A percentile compares a stretch with the other conserved stretches of the same genome.
Conservation (phyloP, 441 rosid genomes). For the Arabidopsis lyrata region DNA sequence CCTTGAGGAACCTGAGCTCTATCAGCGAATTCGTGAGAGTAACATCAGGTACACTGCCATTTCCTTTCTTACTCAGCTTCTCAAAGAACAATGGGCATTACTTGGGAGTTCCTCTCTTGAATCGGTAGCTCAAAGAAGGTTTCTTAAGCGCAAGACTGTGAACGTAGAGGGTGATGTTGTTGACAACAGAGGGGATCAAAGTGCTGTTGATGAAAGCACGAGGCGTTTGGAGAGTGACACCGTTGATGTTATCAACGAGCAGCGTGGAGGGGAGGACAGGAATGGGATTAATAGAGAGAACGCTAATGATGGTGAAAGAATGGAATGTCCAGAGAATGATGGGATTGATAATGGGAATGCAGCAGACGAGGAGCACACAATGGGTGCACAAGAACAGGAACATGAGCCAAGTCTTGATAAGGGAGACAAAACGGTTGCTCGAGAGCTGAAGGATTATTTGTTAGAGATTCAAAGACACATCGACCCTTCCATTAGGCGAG, state of each 20-base stretch:
- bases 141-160: conserved; percentile 23
- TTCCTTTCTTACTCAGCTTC: conserved; percentile 35
- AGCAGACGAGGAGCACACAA: conserved; percentile 25
- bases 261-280: conserved; percentile 7
- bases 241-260: not conserved
- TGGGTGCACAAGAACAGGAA: conserved; percentile 33
- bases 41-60: conserved; percentile 41
- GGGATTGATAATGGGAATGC: conserved; percentile 19
- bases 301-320: conserved; percentile 20
- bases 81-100: conserved; percentile 37
- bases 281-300: conserved; percentile 20
- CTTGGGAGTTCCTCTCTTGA: conserved; percentile 38
- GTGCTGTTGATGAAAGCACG: conserved; percentile 9
- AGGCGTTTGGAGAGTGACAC: conserved; percentile 27
- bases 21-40: conserved; percentile 41
- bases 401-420: conserved; percentile 30
- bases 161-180: not conserved
- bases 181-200: not conserved
- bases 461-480: conserved; percentile 34
- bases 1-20: conserved; percentile 31
- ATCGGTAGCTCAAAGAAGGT: not conserved
- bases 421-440: conserved; percentile 25
- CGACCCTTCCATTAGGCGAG: conserved; percentile 16
- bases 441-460: conserved; percentile 30
- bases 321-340: conserved; percentile 20